Base-by-base conservation (phyloP, 2,329 filamentous ascomycete species). In the Fusarium illudens region DNA sequence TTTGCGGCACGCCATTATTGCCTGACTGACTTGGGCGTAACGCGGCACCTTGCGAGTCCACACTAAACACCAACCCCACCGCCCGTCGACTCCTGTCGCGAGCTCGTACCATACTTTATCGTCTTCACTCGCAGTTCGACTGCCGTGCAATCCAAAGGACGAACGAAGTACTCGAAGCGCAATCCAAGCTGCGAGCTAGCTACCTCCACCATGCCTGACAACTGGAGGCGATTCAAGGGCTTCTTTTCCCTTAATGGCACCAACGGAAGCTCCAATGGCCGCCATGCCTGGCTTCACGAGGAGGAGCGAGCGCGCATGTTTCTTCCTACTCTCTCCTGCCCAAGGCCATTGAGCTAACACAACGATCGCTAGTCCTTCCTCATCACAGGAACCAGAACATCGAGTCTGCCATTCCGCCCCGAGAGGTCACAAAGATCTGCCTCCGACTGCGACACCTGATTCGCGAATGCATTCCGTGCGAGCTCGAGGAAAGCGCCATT, bases 361-460 rank as follows among this genome's bases (percentile, higher is more conserved):
- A 15, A 42, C 25, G 34, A 33, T 62, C 9, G 48, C 15, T 62
- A 92, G 90, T 94, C 13, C 86, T 94, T 3, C 90, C 91, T 2
- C 83, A 82, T 13, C 86, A 90, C 69, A 83, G 84, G 70, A 83
- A 88, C 69, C 85, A 87, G 12, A 77, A 83, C 1, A 80, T 90
- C 42, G 79, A 88, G 39, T 89, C 92, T 11, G 89, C 91, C 27
- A 89, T 95, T 33, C 87, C 92, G 1, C 84, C 94, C 12, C 84
- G 86, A 62, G 91, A 96, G 73, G 94, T 97, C 65, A 97, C 95
- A 64, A 94, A 94, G 77, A 86, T 96, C 58, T 95, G 94, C 25
- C 86, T 99, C 15, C 92, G 94, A 60, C 84, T 99, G 68, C 96
- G 95, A 73, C 93, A 96, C 76, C 89, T 97, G 71, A 89, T 99